Base-by-base conservation (phyloP, 78 protist species). In the Planoprotostelium fungivorum region DNA sequence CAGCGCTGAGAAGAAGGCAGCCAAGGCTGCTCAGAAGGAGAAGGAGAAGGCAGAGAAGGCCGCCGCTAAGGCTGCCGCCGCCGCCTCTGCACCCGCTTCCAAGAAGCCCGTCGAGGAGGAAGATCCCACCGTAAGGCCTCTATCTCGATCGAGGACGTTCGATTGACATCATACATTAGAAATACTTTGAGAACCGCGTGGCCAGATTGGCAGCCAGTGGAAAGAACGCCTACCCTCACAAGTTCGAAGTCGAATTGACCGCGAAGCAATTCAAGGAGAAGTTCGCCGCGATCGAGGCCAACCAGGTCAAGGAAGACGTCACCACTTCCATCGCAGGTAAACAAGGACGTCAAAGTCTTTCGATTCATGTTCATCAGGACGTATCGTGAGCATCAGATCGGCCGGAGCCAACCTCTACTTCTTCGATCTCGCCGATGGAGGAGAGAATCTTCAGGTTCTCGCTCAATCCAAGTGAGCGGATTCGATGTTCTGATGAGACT, bases 391-490 rank as follows among this genome's bases (percentile, higher is more conserved):
- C 87, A 96, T 93, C 92, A 96, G 99, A 38, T 35, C 88, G 29
- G 35, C 91, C 0, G 98, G 99, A 86, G 0, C 85, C 16, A 94
- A 91, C 88, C 94, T 98, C 10, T 38, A 90, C 83, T 99, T 99
- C 96, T 96, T 92, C 86, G 98, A 96, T 87, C 87, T 99, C 34
- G 87, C 38, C 35, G 96, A 93, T 34, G 98, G 96, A 85, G 97
- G 97, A 0, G 84, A 1, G 36, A 89, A 95, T 83, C 10, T 98
- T 29, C 99, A 99, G 95, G 88, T 99, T 38, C 35, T 98, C 35
- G 87, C 94, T 29, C 93, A 95, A n/a, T n/a, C n/a, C n/a, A n/a
- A n/a, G n/a, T n/a, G n/a, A n/a, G n/a, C n/a, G n/a, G n/a, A n/a
- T n/a, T n/a, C n/a, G n/a, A n/a, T n/a, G n/a, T n/a, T n/a, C n/a